Conservation (phyloP, 345 rosid genomes). For the Noccaea caerulescens region DNA sequence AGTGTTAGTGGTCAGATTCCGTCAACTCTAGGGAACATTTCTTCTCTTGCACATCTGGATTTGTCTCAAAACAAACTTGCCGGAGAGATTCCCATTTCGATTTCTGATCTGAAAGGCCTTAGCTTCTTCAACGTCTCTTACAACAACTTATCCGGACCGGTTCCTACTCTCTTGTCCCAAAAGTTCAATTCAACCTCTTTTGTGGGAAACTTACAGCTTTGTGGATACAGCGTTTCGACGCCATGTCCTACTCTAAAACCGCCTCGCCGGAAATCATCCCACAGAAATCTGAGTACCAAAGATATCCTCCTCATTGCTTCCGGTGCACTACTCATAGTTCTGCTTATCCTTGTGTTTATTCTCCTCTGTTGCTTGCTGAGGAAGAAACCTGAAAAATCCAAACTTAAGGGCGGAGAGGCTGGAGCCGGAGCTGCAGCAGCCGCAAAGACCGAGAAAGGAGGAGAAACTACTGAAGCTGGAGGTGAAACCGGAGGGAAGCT, state of each 20-base stretch:
- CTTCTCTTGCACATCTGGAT: slow-evolving; percentile 56
- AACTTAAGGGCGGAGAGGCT: slow-evolving; percentile 50
- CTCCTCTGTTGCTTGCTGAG: slow-evolving; percentile 72
- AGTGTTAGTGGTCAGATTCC: slow-evolving; percentile 68
- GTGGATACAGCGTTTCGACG: slow-evolving; percentile 67
- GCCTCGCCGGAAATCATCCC: slow-evolving; percentile 44
- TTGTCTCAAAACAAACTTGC: slow-evolving; percentile 61
- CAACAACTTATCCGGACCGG: slow-evolving; percentile 84
- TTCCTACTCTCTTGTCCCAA: slow-evolving; percentile 66
- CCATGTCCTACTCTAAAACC: slow-evolving; percentile 56
- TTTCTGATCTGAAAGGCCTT: slow-evolving; percentile 57
- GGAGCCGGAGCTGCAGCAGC: slow-evolving; percentile 35
- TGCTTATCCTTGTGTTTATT: slow-evolving; percentile 62
- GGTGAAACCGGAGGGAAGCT: slow-evolving; percentile 88
- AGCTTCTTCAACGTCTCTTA: slow-evolving; percentile 75
- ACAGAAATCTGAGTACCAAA: slow-evolving; percentile 60
- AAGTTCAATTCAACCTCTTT: slow-evolving; percentile 79
- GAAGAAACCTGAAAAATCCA: slow-evolving; percentile 52
- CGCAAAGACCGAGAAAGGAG: slow-evolving; percentile 58
- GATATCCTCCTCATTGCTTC: slow-evolving; percentile 80
- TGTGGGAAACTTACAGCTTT: slow-evolving; percentile 73
- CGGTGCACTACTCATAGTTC: slow-evolving; percentile 61
- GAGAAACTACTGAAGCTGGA: slow-evolving; percentile 62
- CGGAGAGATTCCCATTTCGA: slow-evolving; percentile 73
- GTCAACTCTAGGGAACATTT: slow-evolving; percentile 53